Evolutionary conservation across 2,329 filamentous ascomycete species (phyloP), one percentile per base, ranked within the genome.

Genomic region (Aspergillus ibericus): DNA sequence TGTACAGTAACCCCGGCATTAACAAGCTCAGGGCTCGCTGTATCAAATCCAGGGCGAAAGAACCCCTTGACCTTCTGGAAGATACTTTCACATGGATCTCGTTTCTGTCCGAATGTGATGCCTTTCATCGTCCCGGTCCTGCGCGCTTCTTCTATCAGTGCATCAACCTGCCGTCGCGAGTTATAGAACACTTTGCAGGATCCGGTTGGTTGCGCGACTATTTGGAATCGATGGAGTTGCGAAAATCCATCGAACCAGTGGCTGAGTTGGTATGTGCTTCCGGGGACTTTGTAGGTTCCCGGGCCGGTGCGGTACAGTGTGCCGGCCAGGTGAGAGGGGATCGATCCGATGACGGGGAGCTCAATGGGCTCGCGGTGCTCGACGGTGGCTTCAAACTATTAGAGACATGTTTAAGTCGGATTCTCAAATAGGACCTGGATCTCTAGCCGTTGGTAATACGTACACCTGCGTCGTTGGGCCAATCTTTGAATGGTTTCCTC

Each of bases 191-290:
- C 87, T 38, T 76, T 74, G 8, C 69, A 63, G 5, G 66, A 70
- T 35, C 55, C 70, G 18, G 72, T 57, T 0, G 68, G 65, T 5
- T 75, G 62, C 0, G 81, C 68, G 4, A 84, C 68, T 32, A 92
- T 87, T 57, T 90, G 81, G 68, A 92, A 93, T 25, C 83, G 85
- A 73, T 92, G 88, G 82, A 51, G 88, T 84, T 0, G 84, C 82
- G 54, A 34, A 32, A 91, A 85, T 4, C 88, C 88, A 68, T 93
- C 90, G 65, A 93, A 93, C 90, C 90, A 93, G 71, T 93, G 90
- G 3, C 81, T 84, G 27, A 86, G 80, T 36, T 80, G 78, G 69
- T 86, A 86, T 0, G 79, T 82, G 12, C 72, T 76, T 12, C 84
- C 84, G 9, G 85, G 79, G 7, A 91, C 75, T 40, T 81, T 82